A percentile compares a stretch with the other conserved stretches of the same genome.
These are phyloP conservation scores for Croton laevigatus DNA, from an alignment of 441 rosid genomes.

Conservation along the genomic window DNA sequence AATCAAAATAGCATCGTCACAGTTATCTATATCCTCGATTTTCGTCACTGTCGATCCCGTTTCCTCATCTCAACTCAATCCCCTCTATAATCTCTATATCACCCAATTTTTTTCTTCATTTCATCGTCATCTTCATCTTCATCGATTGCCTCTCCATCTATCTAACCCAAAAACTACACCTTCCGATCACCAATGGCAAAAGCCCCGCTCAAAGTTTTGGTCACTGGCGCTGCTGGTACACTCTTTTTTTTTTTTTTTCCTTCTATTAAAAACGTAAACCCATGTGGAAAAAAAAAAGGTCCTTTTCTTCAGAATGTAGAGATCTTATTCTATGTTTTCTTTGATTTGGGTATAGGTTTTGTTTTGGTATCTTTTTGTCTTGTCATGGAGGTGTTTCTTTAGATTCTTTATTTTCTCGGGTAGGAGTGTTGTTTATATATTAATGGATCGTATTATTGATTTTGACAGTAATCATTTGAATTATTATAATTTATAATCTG, in stretches of 20 bases:
- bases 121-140: neutral
- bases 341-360: conserved; percentile 20
- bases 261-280: neutral
- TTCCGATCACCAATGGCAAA: conserved; percentile 22
- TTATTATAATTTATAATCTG: neutral
- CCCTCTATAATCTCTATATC: neutral
- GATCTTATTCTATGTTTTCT: neutral
- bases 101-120: neutral
- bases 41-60: conserved; percentile 13
- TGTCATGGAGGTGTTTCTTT: conserved; percentile 9
- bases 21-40: conserved; percentile 13
- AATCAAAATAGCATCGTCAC: neutral
- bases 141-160: neutral
- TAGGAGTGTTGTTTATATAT: neutral
- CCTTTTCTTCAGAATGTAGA: conserved; percentile 31
- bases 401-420: conserved; percentile 16
- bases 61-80: conserved; percentile 13
- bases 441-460: conserved; percentile 8
- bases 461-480: conserved; percentile 11
- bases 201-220: conserved; percentile 32
- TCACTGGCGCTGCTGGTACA: conserved; percentile 42
- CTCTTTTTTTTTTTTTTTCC: too few relatives aligned
- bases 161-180: neutral
- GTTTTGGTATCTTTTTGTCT: conserved; percentile 28
- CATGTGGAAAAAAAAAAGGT: conserved; percentile 4